These are phyloP conservation scores for Elsinoe ampelina DNA, from an alignment of 2,329 filamentous ascomycete species.

Conservation along the genomic window DNA sequence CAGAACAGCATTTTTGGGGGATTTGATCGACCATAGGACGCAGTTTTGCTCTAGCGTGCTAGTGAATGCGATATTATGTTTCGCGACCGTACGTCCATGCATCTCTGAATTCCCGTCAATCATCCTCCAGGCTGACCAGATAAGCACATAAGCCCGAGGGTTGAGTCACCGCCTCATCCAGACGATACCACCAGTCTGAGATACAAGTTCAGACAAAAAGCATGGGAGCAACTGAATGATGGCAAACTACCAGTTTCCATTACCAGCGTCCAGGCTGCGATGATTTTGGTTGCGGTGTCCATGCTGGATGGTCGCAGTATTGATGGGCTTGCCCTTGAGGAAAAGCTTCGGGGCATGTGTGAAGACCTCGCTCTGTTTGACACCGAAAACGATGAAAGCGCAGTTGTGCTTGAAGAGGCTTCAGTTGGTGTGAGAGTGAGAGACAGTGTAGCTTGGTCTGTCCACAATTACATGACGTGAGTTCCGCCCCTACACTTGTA, in stretches of 20 bases:
- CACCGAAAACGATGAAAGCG: background rate
- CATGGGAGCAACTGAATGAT: background rate
- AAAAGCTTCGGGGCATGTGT: background rate
- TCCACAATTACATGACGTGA: background rate
- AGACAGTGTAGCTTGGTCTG: background rate
- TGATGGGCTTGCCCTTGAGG: background rate
- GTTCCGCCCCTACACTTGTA: background rate
- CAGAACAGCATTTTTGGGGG: background rate
- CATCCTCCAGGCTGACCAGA: background rate
- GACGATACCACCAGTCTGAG: background rate
- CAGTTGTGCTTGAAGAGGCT: background rate
- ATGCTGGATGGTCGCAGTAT: background rate
- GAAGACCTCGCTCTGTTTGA: background rate
- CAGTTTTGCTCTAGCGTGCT: background rate
- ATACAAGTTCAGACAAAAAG: background rate
- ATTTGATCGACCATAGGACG: background rate
- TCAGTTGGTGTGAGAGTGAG: background rate
- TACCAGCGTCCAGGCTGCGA: background rate
- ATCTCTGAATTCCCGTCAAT: background rate
- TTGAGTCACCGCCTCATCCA: background rate
- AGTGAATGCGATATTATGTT: background rate
- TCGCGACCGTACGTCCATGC: background rate
- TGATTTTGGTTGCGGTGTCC: background rate
- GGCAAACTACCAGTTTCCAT: background rate
- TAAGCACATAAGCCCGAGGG: background rate